Base-by-base conservation (phyloP, 129 eudicot genomes). In the Centaurea solstitialis region DNA sequence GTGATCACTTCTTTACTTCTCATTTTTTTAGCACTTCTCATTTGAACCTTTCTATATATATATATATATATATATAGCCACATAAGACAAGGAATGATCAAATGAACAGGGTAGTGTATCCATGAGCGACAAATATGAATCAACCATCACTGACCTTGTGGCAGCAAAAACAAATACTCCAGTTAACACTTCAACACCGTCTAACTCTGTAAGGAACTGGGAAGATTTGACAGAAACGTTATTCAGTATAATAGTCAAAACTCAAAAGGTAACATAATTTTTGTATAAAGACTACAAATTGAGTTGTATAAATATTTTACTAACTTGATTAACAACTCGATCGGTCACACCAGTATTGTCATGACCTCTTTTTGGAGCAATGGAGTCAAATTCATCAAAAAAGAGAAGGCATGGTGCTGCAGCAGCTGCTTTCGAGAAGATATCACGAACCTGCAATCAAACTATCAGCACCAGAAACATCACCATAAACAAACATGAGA, bases 91-190 rank as follows among this genome's bases (percentile, higher is more conserved):
- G 18, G 37, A 53, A 12, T 70, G 74, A 20, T 41, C 68, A 24
- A 65, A 45, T 47, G 76, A 26, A 47, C 37, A 70, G 26, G 69
- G 21, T 17, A 9, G 20, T 69, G 57, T 57, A 53, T 75, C 79
- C 4, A 57, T 75, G 47, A 75, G 37, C 7, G 70, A 37, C 18
- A 12, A 47, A 69, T 30, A 70, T 69, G 38, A 38, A 72, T 76
- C 53, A 81, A 74, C 38, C 73, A 76, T 45, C 73, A 76, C 86
- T 70, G 40, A 93, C 98, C 98, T 93, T 45, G 97, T 90, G 73
- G 99, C 99, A 77, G 99, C 99, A 85, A 95, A 95, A 65, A 95
- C 99, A 84, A 95, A 95, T 43, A 95, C 99, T 37, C 98, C 99
- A 20, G 97, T 86, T 84, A 95, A 86, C 81, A 95, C 93, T 85